Evolutionary conservation across 2,329 filamentous ascomycete species (phyloP), one percentile per base, ranked within the genome.

Genomic region (Graphiopsis chlorocephala): DNA sequence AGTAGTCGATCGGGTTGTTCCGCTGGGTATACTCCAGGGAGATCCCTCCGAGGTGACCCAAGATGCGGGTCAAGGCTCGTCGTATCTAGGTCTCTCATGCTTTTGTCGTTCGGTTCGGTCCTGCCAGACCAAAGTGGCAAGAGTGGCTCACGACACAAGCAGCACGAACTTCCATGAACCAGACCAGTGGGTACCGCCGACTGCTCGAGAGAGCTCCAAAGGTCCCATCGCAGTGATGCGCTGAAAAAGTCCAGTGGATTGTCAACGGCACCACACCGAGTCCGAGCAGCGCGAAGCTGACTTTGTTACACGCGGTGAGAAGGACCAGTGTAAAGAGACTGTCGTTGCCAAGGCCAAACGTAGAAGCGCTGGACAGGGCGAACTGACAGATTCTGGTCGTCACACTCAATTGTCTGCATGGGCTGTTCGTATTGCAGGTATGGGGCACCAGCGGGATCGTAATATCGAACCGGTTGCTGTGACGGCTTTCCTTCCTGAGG

Each of bases 21-120:
- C 29, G 29, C 29, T 31, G 7, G 29, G 29, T 8, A 8, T 8
- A 31, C 29, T 31, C 29, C n/a, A n/a, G n/a, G n/a, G n/a, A n/a
- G n/a, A n/a, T n/a, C n/a, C n/a, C n/a, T 53, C 48, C 12, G 7
- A 52, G 23, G 48, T 29, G 48, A 52, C 23, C 23, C 48, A 12
- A 28, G 12, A 23, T 56, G 53, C 31, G 53, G 31, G 53, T 31
- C 53, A 56, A 56, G 53, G 53, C 31, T 56, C 53, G 53, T 56
- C 53, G 53, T 56, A 56, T 56, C 53, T 31, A 56, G 53, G 26
- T 56, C n/a, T 26, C 20, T 38, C 53, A 56, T 38, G 53, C 53
- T 56, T 35, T 53, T 53, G 48, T 53, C 50, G 50, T 53, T 53
- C 50, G 50, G n/a, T 53, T 53, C 50, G 50, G 50, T 20, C 50